Evolutionary conservation across 306 rosid species (phyloP).

Genomic region (Calophaca sinica): DNA sequence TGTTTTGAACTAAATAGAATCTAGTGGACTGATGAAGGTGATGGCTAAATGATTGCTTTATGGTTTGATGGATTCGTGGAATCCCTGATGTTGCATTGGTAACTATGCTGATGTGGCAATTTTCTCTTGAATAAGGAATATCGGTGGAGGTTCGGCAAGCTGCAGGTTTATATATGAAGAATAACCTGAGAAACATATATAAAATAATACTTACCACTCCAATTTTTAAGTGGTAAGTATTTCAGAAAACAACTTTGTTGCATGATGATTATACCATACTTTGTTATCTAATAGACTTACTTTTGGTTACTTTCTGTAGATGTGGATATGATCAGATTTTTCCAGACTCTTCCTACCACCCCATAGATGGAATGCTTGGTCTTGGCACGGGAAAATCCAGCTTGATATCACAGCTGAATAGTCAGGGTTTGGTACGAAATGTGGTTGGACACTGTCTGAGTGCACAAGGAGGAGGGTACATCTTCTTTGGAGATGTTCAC

Average conservation of each 20-base stretch:
- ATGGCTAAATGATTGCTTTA: conserved; percentile 4
- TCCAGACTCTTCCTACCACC: conserved; percentile 71
- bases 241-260: neutral
- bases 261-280: conserved; percentile 13
- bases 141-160: conserved; percentile 97
- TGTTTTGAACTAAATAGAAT: conserved; percentile 27
- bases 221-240: too few relatives aligned
- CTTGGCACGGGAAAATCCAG: conserved; percentile 88
- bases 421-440: conserved; percentile 75
- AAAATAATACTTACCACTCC: too few relatives aligned
- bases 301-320: conserved; percentile 50
- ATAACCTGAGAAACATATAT: conserved; percentile 75
- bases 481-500: conserved; percentile 81
- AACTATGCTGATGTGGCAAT: conserved; percentile 36
- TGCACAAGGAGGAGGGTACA: conserved; percentile 82
- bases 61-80: conserved; percentile 10
- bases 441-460: conserved; percentile 89
- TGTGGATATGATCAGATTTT: conserved; percentile 88
- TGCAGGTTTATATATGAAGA: conserved; percentile 88
- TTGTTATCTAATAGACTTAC: neutral
- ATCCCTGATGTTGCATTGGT: conserved; percentile 3
- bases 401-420: conserved; percentile 74
- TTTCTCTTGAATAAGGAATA: conserved; percentile 66
- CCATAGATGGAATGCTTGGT: conserved; percentile 89
- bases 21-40: conserved; percentile 28